Evolutionary conservation across 208 protist genomes (phyloP).

Genomic region (Leishmania lainsoni): DNA sequence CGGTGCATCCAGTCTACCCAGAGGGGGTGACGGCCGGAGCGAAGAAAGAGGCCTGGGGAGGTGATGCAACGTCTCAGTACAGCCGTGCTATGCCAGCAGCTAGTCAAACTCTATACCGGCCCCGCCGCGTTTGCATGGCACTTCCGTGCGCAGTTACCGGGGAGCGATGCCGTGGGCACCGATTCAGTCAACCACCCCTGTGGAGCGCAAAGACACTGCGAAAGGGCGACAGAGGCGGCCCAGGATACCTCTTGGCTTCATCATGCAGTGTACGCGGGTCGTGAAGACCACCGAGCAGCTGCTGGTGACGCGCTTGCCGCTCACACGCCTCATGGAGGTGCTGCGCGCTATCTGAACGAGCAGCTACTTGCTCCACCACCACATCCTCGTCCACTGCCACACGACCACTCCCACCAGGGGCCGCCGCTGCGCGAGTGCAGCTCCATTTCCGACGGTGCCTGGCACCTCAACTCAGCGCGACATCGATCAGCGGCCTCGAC

Average conservation of each 20-base stretch:
- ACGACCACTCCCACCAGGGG: background rate
- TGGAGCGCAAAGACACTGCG: background rate
- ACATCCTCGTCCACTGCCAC: background rate
- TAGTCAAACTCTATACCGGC: background rate
- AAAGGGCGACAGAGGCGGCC: background rate
- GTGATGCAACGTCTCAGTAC: background rate
- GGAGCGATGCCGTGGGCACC: background rate
- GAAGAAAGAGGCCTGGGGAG: background rate
- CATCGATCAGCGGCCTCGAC: slow-evolving; percentile 27
- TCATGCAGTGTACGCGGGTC: background rate
- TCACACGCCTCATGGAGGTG: background rate
- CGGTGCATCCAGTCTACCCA: background rate
- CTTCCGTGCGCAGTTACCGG: background rate
- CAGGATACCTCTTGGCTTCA: background rate
- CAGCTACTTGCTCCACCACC: background rate
- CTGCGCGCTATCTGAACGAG: background rate
- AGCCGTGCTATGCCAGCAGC: background rate
- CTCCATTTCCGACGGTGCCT: slow-evolving; percentile 34
- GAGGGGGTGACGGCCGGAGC: background rate
- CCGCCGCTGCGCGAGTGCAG: slow-evolving; percentile 1
- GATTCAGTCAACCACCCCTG: background rate
- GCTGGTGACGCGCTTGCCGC: background rate
- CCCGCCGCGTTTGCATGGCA: background rate
- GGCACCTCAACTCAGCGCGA: slow-evolving; percentile 25
- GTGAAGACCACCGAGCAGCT: background rate